A percentile compares a stretch with the other conserved stretches of the same genome.
Conservation (phyloP, 345 rosid genomes). For the Anacardium occidentale region DNA sequence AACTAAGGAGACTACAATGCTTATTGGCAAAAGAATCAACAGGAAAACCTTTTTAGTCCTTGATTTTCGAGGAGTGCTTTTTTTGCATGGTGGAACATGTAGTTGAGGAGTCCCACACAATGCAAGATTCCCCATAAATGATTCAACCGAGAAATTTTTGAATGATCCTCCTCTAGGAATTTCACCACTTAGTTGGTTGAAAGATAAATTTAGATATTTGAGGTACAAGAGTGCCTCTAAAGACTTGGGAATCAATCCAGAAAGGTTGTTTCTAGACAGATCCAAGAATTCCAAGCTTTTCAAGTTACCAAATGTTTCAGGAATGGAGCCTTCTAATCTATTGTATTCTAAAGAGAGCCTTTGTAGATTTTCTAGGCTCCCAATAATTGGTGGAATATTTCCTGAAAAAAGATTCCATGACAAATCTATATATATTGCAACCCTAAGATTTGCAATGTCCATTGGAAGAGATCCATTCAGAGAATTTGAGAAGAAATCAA, state of each 20-base stretch:
- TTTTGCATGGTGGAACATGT: conserved; percentile 13
- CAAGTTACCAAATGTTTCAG: conserved; percentile 11
- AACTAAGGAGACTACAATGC: not conserved
- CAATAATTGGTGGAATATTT: conserved; percentile 1
- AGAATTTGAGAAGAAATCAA: conserved; percentile 17
- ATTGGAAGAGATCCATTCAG: not conserved
- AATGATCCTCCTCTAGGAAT: conserved; percentile 16
- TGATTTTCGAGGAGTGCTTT: not conserved
- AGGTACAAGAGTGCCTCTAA: conserved; percentile 8
- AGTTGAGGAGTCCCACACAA: conserved; percentile 10
- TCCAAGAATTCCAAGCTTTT: conserved; percentile 13
- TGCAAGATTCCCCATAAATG: conserved; percentile 8
- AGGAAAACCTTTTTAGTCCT: not conserved
- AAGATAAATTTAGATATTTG: conserved; percentile 2
- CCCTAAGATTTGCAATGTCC: conserved; percentile 9
- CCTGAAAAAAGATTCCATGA: conserved; percentile 15
- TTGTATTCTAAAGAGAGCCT: not conserved
- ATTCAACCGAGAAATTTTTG: conserved; percentile 1
- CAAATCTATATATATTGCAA: not conserved
- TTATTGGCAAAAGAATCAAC: not conserved
- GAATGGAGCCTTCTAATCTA: conserved; percentile 16
- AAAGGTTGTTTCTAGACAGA: conserved; percentile 15
- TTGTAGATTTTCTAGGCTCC: not conserved
- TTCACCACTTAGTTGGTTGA: conserved; percentile 22
- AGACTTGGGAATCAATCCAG: conserved; percentile 17